Evolutionary conservation across 2,329 filamentous ascomycete genomes (phyloP), one percentile per base, ranked within the genome.

Genomic region (Periconia macrospinosa): DNA sequence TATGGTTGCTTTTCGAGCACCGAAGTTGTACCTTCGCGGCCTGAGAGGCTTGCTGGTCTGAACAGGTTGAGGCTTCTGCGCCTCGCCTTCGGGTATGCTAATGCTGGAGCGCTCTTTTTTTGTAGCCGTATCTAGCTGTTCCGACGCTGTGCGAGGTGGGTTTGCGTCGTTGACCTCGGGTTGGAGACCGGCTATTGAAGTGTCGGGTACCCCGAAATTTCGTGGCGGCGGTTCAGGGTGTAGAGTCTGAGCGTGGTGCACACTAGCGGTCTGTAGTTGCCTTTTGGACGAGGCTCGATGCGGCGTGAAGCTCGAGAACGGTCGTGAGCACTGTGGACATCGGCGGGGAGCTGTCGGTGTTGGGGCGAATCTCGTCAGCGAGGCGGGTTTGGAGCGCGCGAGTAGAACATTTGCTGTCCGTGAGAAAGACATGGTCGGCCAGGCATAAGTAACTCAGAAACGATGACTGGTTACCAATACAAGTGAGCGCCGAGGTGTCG

Each of bases 1-100:
- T 80, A 99, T 93, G 1, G 93, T 91, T 1, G 94, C 92, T 78
- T 97, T 97, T 53, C 92, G 86, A 13, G 93, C 84, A 37, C 88
- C 83, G 30, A 96, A 81, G 70, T 88, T 92, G 68, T 78, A 80
- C 60, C 83, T 82, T 63, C 83, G 84, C 17, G 86, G 82, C 64
- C 85, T 81, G 17, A 80, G 70, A 10, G 69, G 61, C 49, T 79
- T 76, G 3, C 75, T 53, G 33, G 76, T 54, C 35, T 66, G 66
- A 37, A 50, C 75, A 70, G 11, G 76, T 66, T 85, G 86, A 33
- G 85, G 77, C 68, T 85, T 87, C 69, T 92, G 89, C 1, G 86
- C 84, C 69, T 90, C 86, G 44, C 75, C 72, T 70, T 92, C 88
- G 23, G 80, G 75, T 19, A 86, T 61, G 54, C 80, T 80, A 27